Percentiles rank a stretch among this genome's conserved stretches.
Evolutionary conservation across 1,284 basidiomycete genomes (phyloP).

Genomic region (Malassezia equina): DNA sequence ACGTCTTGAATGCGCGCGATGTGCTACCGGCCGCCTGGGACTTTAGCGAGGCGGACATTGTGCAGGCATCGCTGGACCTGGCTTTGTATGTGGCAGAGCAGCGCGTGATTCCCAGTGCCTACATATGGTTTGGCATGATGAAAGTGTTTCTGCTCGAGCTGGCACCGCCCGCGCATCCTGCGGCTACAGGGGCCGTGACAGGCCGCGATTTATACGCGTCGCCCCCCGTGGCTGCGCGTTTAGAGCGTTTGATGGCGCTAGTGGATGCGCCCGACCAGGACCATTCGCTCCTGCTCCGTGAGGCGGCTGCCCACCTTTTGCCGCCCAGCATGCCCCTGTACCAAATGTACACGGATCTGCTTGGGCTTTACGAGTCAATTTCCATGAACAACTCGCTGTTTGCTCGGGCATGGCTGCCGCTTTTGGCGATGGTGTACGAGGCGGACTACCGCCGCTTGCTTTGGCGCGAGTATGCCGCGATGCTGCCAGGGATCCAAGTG

Average conservation of each 20-base stretch:
- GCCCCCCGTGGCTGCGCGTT: constrained; percentile 53
- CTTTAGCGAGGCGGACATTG: constrained; percentile 67
- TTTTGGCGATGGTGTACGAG: constrained; percentile 65
- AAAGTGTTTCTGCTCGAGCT: constrained; percentile 79
- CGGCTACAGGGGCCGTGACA: constrained; percentile 23
- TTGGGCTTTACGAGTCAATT: constrained; percentile 75
- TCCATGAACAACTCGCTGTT: constrained; percentile 77
- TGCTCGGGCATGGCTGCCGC: constrained; percentile 64
- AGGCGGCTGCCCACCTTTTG: constrained; percentile 17
- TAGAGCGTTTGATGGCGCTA: constrained; percentile 18
- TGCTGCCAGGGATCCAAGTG: constrained; percentile 32
- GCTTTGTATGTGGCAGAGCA: constrained; percentile 48
- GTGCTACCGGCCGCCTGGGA: constrained; percentile 66
- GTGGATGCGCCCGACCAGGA: constrained; percentile 1
- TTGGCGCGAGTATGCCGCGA: constrained; percentile 67
- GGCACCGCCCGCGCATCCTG: constrained; percentile 20
- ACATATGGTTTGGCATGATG: constrained; percentile 63
- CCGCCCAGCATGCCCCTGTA: constrained; percentile 57
- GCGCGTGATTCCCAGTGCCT: constrained; percentile 51
- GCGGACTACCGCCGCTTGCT: constrained; percentile 72
- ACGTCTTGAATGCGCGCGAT: constrained; percentile 55
- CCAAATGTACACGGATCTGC: constrained; percentile 85
- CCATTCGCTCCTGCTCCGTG: constrained; percentile 31
- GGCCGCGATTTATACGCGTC: constrained; percentile 63
- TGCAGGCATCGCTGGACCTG: constrained; percentile 59